These are phyloP conservation scores for Lolium multiflorum DNA, from an alignment of 176 grass and related monocot genomes.

Conservation along the genomic window DNA sequence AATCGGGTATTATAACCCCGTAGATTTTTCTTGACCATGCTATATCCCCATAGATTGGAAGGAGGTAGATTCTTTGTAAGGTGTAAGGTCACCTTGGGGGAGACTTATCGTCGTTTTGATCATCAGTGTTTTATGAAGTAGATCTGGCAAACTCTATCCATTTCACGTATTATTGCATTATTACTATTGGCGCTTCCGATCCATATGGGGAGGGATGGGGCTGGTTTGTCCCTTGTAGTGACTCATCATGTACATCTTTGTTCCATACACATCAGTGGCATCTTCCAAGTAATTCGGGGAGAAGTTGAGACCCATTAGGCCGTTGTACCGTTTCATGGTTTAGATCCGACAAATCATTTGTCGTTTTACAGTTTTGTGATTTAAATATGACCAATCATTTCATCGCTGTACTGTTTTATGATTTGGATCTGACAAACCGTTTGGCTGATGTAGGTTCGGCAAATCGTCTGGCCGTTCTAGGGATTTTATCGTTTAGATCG, in stretches of 20 bases:
- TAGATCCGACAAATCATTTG: background rate
- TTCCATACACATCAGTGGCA: background rate
- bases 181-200: background rate
- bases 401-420: no score
- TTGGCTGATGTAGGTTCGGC: no score
- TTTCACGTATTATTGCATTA: background rate
- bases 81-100: background rate
- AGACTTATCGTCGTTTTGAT: background rate
- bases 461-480: no score
- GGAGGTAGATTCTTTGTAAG: background rate
- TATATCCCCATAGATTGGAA: no score
- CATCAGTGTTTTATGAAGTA: background rate
- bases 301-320: background rate
- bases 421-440: no score
- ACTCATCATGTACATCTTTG: conserved; percentile 2
- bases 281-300: background rate
- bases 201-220: background rate
- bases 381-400: no score
- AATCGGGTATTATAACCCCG: background rate
- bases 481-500: no score
- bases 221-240: background rate
- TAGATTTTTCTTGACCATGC: no score
- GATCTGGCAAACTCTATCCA: background rate
- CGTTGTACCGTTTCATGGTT: background rate
- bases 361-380: no score